A percentile compares a stretch with the other conserved stretches of the same genome.
Evolutionary conservation across 805 yeast species (phyloP).

Genomic region (Candida sanyiensis): DNA sequence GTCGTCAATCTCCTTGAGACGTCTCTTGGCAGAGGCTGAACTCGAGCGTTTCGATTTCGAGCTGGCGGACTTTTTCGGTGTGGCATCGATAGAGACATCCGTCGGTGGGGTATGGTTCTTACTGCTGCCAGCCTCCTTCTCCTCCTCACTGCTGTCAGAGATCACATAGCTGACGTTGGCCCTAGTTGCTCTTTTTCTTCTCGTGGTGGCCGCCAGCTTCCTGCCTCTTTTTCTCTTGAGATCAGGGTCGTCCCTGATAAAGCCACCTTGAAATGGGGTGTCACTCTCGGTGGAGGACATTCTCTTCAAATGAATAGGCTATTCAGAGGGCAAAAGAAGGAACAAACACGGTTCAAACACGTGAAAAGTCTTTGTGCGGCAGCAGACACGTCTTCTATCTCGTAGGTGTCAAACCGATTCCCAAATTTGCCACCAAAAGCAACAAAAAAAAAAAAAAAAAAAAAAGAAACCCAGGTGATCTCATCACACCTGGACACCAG

Average conservation of each 20-base stretch:
- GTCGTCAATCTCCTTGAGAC: constrained; percentile 24
- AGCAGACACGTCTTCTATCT: no score
- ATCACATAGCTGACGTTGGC: constrained; percentile 4
- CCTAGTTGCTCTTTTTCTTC: no score
- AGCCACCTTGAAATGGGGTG: constrained; percentile 23
- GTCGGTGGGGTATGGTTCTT: constrained; percentile 10
- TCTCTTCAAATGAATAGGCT: no score
- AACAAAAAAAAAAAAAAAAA: no score
- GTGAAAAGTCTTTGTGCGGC: no score
- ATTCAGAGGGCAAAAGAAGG: no score
- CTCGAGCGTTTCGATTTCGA: constrained; percentile 23
- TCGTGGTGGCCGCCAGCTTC: no score
- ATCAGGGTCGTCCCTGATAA: constrained; percentile 25
- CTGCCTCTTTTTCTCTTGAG: constrained; percentile 11
- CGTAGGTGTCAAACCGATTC: no score
- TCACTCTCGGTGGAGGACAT: constrained; percentile 18
- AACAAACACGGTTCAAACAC: no score
- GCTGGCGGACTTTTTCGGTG: not conserved
- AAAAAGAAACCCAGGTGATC: no score
- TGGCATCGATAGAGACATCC: not conserved
- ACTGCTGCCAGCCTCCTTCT: constrained; percentile 6
- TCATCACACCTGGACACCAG: no score
- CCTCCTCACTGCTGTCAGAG: constrained; percentile 11
- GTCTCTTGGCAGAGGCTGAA: constrained; percentile 26
- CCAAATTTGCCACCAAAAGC: no score